phyloP scores from a whole-genome alignment of 1,284 basidiomycete genomes.

The Naganishia cerealis region DNA sequence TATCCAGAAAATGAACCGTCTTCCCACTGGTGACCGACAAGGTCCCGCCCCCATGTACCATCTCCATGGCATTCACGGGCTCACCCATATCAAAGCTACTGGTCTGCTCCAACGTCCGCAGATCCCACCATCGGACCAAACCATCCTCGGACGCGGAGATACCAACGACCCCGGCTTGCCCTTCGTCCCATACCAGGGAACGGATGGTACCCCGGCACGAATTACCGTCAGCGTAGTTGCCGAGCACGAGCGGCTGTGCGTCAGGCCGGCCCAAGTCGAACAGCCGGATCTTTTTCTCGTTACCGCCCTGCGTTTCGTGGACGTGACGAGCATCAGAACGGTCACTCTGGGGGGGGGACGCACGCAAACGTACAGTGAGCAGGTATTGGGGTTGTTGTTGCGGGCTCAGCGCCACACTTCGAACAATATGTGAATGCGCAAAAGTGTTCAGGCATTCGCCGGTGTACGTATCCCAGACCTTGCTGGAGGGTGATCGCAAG shows the following conservation, averaged over 20 bases:
- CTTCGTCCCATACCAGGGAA: conserved; percentile 85
- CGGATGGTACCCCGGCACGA: conserved; percentile 83
- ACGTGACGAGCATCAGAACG: not conserved
- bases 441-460: conserved; percentile 86
- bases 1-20: conserved; percentile 75
- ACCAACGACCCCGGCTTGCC: conserved; percentile 66
- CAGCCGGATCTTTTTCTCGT: conserved; percentile 95
- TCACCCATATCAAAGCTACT: conserved; percentile 72
- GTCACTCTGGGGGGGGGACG: not conserved
- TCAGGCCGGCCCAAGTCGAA: conserved; percentile 83
- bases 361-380: conserved; percentile 45
- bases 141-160: conserved; percentile 92
- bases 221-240: conserved; percentile 55
- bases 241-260: conserved; percentile 78
- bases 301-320: conserved; percentile 78
- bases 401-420: conserved; percentile 75
- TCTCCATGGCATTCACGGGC: conserved; percentile 90
- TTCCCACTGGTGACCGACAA: conserved; percentile 88
- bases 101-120: conserved; percentile 71
- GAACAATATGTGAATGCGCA: conserved; percentile 96
- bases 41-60: conserved; percentile 77
- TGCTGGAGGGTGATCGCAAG: conserved; percentile 58
- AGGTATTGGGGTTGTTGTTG: conserved; percentile 52
- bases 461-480: conserved; percentile 95
- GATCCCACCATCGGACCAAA: conserved; percentile 95